A percentile compares a stretch with the other conserved stretches of the same genome.
phyloP scores from a whole-genome alignment of 1,284 basidiomycete species.

The Rhodotorula glutinis region DNA sequence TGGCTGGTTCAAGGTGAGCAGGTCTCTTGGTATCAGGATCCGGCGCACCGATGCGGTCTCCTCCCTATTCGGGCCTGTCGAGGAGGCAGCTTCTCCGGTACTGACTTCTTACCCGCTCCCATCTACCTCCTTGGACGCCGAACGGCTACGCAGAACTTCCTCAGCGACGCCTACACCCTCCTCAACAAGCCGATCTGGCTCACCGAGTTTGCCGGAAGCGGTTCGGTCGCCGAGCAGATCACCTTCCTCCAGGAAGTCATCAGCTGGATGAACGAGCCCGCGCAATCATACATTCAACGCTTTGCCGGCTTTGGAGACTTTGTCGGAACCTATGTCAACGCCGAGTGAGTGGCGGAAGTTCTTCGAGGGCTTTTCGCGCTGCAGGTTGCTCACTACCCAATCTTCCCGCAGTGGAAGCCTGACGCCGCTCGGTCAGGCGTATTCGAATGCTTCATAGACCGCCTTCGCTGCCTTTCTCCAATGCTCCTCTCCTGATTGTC shows the following conservation, averaged over 20 bases:
- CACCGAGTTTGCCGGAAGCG: constrained; percentile 22
- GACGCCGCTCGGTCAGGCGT: constrained; percentile 16
- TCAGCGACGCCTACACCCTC: constrained; percentile 10
- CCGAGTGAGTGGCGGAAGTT: neutral
- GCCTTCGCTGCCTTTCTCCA: neutral
- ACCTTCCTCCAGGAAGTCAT: constrained; percentile 25
- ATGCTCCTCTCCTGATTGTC: neutral
- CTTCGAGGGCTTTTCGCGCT: no score
- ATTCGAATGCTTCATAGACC: constrained; percentile 1
- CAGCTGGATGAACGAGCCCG: constrained; percentile 31
- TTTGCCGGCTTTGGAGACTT: constrained; percentile 38
- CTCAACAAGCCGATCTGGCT: constrained; percentile 30
- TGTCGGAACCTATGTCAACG: constrained; percentile 26
- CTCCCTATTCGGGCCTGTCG: neutral
- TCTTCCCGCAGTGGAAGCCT: neutral
- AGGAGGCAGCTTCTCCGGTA: fast-evolving
- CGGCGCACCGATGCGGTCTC: no score
- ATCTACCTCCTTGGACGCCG: no score
- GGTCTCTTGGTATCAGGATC: no score
- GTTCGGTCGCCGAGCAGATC: constrained; percentile 17
- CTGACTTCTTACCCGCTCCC: neutral
- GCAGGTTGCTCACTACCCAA: no score
- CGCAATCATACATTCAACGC: constrained; percentile 20
- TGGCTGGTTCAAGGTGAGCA: neutral
- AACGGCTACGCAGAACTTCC: neutral